Percentiles rank a stretch among this genome's conserved stretches.
Conservation (phyloP, 257 asterid genomes). For the Gynochthodes officinalis region DNA sequence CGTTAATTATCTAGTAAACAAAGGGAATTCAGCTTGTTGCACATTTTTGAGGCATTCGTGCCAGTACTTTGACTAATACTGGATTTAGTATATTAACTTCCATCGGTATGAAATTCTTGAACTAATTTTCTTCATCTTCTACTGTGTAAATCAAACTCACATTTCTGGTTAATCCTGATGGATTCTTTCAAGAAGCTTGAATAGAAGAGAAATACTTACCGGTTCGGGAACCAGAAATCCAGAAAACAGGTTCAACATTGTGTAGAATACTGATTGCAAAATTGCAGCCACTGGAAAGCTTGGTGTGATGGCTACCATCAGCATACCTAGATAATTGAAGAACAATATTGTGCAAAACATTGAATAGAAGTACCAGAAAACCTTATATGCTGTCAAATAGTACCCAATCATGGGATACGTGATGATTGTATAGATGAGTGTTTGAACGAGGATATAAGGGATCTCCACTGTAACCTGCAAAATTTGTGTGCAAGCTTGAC, state of each 20-base stretch:
- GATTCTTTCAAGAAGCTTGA: too few relatives aligned
- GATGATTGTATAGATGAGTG: constrained; percentile 39
- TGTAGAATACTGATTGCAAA: constrained; percentile 46
- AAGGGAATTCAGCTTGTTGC: too few relatives aligned
- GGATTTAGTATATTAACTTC: too few relatives aligned
- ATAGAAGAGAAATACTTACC: too few relatives aligned
- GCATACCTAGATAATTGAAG: constrained; percentile 56
- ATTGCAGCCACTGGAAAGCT: constrained; percentile 52
- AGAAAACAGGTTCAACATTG: constrained; percentile 48
- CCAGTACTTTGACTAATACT: too few relatives aligned
- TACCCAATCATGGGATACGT: constrained; percentile 65
- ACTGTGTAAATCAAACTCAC: not conserved
- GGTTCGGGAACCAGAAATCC: constrained; percentile 56
- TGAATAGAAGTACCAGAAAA: constrained; percentile 45
- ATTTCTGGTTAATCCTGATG: not conserved
- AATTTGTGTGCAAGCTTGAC: not conserved
- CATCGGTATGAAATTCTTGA: too few relatives aligned
- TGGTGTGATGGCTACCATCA: constrained; percentile 53
- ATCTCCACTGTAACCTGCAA: constrained; percentile 50
- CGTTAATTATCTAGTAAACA: too few relatives aligned
- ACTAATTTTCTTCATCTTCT: too few relatives aligned
- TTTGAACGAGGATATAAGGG: constrained; percentile 45
- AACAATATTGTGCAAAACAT: constrained; percentile 48
- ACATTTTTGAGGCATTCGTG: too few relatives aligned
- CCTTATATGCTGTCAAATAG: constrained; percentile 41